Evolutionary conservation across 2,329 filamentous ascomycete genomes (phyloP), one percentile per base, ranked within the genome.

Genomic region (Rhynchosporium secalis): DNA sequence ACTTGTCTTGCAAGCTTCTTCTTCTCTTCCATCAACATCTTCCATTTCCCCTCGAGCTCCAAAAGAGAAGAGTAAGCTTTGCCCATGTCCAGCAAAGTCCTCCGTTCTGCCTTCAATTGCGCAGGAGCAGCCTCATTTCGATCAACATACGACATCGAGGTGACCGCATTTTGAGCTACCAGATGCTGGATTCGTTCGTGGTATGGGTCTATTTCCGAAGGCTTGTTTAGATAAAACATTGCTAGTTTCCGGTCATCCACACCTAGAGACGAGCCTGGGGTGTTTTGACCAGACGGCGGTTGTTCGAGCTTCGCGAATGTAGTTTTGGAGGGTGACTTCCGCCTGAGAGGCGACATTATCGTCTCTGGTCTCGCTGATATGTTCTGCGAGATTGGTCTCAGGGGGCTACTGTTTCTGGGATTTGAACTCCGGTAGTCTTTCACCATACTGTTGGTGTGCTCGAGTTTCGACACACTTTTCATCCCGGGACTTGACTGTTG

Each of bases 181-280:
- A 68, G 56, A 38, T 61, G 62, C 26, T 61, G 46, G 15, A 71
- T 58, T 15, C 69, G 63, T 9, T 69, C 38, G 2, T 58, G 43
- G 59, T 71, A 72, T 20, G 66, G 56, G 8, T 41, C 36, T 33
- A 74, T 57, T 12, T 62, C 43, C 1, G 55, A 60, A 40, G 70
- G 65, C 10, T 69, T 56, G 15, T 65, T 65, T 8, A 74, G 43
- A 56, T 65, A 73, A 1, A 65, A 29, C 6, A 47, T 58, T 3
- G 71, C 67, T 13, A 74, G 29, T 38, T 64, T 69, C 49, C 69
- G 71, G n/a, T 74, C 72, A 47, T 72, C 69, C 3, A 47, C 13
- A 31, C 58, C 56, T 3, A 69, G 54, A 33, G 65, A 67, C 13
- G 67, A 67, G 31, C 59, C 60, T 15, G 69, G 64, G 26, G 63